These are phyloP conservation scores for Beauveria scarabaeidicola DNA, from an alignment of 2,329 filamentous ascomycete species.

Conservation along the genomic window DNA sequence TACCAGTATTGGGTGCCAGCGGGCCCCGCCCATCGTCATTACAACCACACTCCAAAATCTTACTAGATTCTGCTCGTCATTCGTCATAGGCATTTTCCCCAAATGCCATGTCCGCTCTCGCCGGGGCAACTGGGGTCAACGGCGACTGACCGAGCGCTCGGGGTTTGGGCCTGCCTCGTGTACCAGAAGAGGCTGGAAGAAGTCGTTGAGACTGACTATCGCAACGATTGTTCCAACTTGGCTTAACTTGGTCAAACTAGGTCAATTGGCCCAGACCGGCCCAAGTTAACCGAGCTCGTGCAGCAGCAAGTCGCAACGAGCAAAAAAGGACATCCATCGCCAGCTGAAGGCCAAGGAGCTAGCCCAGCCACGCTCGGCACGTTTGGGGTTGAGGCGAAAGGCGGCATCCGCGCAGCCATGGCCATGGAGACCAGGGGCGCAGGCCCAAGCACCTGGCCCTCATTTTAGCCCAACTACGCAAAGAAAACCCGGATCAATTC, in stretches of 20 bases:
- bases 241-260: no score
- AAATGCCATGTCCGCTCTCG: slow-evolving; percentile 5
- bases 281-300: neutral
- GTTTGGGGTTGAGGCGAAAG: neutral
- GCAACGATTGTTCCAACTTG: neutral
- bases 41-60: slow-evolving; percentile 1
- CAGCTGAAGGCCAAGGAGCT: slow-evolving; percentile 5
- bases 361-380: neutral
- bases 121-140: neutral
- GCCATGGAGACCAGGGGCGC: neutral
- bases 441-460: slow-evolving; percentile 3
- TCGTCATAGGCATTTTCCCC: neutral
- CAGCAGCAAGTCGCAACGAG: neutral
- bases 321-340: neutral
- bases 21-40: slow-evolving; percentile 5
- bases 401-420: neutral
- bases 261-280: neutral
- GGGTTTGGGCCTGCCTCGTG: neutral
- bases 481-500: neutral
- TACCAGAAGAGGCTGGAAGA: neutral
- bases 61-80: slow-evolving; percentile 3
- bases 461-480: slow-evolving; percentile 4
- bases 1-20: neutral
- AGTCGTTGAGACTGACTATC: neutral
- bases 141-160: neutral